Conservation (phyloP, 1,139 yeast species). For the Lizanozyma gosingica region DNA sequence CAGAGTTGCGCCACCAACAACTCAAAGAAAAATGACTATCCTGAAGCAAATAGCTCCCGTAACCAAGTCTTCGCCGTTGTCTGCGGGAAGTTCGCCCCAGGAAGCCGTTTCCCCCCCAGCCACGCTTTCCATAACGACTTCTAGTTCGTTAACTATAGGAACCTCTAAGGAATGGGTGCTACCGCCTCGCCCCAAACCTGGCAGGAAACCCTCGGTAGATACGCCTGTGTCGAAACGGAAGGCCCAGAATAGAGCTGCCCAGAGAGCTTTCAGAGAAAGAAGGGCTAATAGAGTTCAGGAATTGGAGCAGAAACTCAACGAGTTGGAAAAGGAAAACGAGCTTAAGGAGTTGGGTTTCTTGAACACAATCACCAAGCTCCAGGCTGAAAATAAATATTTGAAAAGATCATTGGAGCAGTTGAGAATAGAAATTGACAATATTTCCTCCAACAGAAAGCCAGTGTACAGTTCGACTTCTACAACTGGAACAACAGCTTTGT, state of each 20-base stretch:
- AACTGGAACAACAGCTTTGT: neutral
- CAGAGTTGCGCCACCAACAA: neutral
- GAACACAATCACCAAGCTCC: constrained; percentile 36
- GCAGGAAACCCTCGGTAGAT: constrained; percentile 73
- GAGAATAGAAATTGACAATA: constrained; percentile 14
- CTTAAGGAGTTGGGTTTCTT: constrained; percentile 53
- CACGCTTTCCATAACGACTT: neutral
- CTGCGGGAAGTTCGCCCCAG: neutral
- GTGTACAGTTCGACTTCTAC: constrained; percentile 8
- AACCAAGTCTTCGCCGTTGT: neutral
- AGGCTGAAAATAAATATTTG: constrained; percentile 31
- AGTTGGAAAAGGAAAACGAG: constrained; percentile 58
- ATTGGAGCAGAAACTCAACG: constrained; percentile 39
- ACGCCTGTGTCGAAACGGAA: constrained; percentile 72
- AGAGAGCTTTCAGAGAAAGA: constrained; percentile 81
- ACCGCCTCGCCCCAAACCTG: constrained; percentile 89
- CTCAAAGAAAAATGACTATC: neutral
- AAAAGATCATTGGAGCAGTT: constrained; percentile 29
- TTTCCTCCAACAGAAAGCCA: constrained; percentile 2
- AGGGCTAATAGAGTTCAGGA: constrained; percentile 57
- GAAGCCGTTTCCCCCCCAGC: neutral
- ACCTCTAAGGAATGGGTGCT: constrained; percentile 88
- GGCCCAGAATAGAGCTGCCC: constrained; percentile 94
- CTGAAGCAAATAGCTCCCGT: too few relatives aligned
- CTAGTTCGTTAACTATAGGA: constrained; percentile 27